Evolutionary conservation across 176 grass and related monocot species (phyloP), one percentile per base, ranked within the genome.

Genomic region (Ananas comosus): DNA sequence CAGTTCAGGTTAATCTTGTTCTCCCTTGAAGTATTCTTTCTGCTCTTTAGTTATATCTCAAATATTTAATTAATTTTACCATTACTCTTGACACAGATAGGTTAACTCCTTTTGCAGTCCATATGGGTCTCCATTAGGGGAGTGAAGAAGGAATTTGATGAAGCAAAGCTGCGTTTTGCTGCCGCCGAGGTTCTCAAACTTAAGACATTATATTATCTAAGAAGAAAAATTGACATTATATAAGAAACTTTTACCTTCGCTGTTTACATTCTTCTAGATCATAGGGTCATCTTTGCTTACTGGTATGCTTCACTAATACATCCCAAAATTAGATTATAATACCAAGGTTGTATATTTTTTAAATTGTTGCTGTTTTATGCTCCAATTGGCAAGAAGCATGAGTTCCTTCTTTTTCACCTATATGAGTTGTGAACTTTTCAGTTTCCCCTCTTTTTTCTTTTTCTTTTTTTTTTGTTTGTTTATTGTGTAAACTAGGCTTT

Each of bases 91-190:
- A 77, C 66, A 16, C 53, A 14, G 67, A 59, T 69, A 18, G 12
- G 7, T 69, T 42, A 42, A 9, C 54, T 59, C 6, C 54, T 74
- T 14, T 63, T 87, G 72, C 81, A 96, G 93, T 92, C 86, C 17
- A 88, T 92, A 25, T 96, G 92, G 88, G 86, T 89, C 69, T 83
- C 88, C 73, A 51, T 84, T 63, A 76, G 86, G 76, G 92, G 92
- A 81, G 83, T 84, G 53, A 85, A 77, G 53, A 96, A 89, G 81
- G 92, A 92, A 87, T 83, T 87, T 85, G 88, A 96, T 87, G 92
- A 92, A 82, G 88, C 81, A 63, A 96, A 96, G 69, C 85, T 96
- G 78, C 92, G 86, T 47, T 96, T 96, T 74, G 86, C 92, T 74
- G 88, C 88, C 87, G 85, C 92, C 74, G 92, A 96, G 92, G 92